Conservation (phyloP, 1,284 basidiomycete genomes). For the Caloboletus inedulis region DNA sequence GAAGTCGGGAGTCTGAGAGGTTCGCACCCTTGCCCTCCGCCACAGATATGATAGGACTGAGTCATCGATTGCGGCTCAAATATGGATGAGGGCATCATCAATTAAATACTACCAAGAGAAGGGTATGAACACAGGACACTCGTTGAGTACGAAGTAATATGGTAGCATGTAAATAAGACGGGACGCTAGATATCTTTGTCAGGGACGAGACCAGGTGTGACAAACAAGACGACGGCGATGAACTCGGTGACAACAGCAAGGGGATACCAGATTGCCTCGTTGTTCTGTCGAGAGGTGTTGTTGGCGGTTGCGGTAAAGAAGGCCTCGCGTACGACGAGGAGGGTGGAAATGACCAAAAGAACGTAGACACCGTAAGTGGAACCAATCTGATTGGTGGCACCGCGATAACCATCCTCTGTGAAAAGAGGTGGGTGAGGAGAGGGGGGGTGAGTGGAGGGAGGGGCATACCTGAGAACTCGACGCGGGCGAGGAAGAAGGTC, state of each 20-base stretch:
- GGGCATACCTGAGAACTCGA: constrained; percentile 21
- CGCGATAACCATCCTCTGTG: constrained; percentile 11
- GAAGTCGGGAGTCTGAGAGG: neutral
- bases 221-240: constrained; percentile 41
- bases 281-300: constrained; percentile 27
- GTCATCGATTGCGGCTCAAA: constrained; percentile 2
- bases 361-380: constrained; percentile 34
- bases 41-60: constrained; percentile 18
- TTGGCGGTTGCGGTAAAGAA: constrained; percentile 40
- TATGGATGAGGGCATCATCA: neutral
- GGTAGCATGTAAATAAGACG: neutral
- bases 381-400: constrained; percentile 27
- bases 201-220: constrained; percentile 43
- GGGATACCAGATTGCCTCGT: constrained; percentile 52
- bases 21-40: constrained; percentile 28
- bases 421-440: neutral
- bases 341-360: constrained; percentile 35
- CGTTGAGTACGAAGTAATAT: constrained; percentile 2
- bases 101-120: neutral
- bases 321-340: constrained; percentile 42
- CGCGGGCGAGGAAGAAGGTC: constrained; percentile 28
- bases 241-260: constrained; percentile 43
- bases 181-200: neutral
- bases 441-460: neutral
- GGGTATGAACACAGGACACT: neutral